Evolutionary conservation across 1,284 basidiomycete genomes (phyloP).

Genomic region (Irpex sp.): DNA sequence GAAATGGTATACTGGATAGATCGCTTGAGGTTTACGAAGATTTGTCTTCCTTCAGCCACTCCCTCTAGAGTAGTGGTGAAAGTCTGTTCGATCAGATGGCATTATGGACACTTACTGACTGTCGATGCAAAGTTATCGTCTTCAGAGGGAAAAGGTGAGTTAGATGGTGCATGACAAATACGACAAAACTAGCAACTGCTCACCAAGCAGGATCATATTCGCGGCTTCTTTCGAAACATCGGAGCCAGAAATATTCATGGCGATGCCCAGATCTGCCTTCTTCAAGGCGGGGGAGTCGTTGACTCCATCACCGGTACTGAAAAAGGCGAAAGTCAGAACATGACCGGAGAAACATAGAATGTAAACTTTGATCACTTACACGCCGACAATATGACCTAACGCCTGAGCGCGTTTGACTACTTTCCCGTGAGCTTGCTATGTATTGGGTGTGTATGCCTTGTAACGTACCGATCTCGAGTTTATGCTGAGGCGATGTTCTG

Average conservation of each 20-base stretch:
- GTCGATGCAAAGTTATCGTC: conserved; percentile 69
- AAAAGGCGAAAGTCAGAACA: background rate
- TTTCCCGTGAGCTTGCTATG: background rate
- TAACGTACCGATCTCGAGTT: conserved; percentile 55
- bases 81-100: background rate
- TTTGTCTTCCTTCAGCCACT: conserved; percentile 62
- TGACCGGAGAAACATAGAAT: background rate
- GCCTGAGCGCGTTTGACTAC: conserved; percentile 65
- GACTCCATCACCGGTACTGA: conserved; percentile 57
- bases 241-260: conserved; percentile 70
- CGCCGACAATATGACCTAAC: conserved; percentile 64
- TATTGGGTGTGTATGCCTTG: background rate
- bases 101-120: conserved; percentile 46
- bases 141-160: conserved; percentile 15
- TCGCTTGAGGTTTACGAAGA: conserved; percentile 63
- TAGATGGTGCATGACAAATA: background rate
- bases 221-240: conserved; percentile 72
- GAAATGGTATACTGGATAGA: conserved; percentile 64
- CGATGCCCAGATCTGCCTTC: conserved; percentile 68
- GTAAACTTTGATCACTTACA: conserved; percentile 35
- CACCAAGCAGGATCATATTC: conserved; percentile 65
- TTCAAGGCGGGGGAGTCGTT: conserved; percentile 69
- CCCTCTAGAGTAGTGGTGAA: conserved; percentile 38
- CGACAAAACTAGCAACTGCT: conserved; percentile 3
- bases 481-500: conserved; percentile 66